Evolutionary conservation across 129 eudicot species (phyloP).

Genomic region (Flaveria linearis): DNA sequence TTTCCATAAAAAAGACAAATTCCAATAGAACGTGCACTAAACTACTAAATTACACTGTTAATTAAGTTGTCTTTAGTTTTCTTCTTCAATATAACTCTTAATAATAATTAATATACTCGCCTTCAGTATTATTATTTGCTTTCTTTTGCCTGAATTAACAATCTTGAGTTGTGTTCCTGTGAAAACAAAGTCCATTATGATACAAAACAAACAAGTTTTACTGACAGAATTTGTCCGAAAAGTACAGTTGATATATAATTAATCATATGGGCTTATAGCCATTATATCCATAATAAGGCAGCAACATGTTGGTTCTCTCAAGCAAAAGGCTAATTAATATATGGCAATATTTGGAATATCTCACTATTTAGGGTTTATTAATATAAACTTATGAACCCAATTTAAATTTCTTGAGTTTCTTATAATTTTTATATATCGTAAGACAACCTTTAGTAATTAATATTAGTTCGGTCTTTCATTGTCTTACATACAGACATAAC

Average conservation of each 20-base stretch:
- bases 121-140: neutral
- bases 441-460: too few relatives aligned
- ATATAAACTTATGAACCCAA: too few relatives aligned
- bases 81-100: neutral
- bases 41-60: neutral
- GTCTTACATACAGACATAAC: neutral
- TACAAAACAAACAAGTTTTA: neutral
- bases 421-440: too few relatives aligned
- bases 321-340: constrained; percentile 18
- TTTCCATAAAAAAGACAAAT: constrained; percentile 14
- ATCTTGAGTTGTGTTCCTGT: neutral
- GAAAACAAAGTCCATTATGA: too few relatives aligned
- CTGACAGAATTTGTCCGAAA: too few relatives aligned
- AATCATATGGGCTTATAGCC: neutral
- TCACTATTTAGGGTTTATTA: too few relatives aligned
- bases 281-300: constrained; percentile 4
- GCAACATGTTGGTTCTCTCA: constrained; percentile 11
- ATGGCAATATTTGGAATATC: neutral
- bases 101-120: neutral
- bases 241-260: neutral
- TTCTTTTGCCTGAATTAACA: neutral
- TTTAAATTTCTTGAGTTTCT: too few relatives aligned
- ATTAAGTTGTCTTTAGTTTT: neutral
- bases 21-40: constrained; percentile 3
- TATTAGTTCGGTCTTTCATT: too few relatives aligned